phyloP scores from a whole-genome alignment of 805 yeast genomes.

The Metschnikowia kofuensis region DNA sequence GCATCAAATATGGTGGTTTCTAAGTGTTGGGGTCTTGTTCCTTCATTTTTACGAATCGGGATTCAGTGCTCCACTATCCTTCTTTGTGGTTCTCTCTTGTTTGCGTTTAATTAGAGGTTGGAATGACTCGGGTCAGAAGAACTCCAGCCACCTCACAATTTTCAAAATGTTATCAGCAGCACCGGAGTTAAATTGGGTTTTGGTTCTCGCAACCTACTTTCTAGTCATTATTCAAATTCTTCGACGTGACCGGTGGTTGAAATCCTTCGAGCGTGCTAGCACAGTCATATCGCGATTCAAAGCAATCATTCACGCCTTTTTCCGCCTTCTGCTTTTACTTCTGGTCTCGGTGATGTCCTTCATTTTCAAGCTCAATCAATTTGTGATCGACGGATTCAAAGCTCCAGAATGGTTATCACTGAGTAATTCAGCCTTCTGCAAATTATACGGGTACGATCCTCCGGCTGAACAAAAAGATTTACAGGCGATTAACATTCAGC shows the following conservation, averaged over 20 bases:
- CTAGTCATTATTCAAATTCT: slow-evolving; percentile 18
- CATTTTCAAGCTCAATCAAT: slow-evolving; percentile 54
- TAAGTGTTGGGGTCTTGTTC: slow-evolving; percentile 18
- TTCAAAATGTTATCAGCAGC: slow-evolving; percentile 39
- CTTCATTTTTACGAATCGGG: slow-evolving; percentile 9
- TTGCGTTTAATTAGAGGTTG: slow-evolving; percentile 71
- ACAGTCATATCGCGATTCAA: not conserved
- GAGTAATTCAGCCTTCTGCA: slow-evolving; percentile 28
- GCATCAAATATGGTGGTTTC: slow-evolving; percentile 91
- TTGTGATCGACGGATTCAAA: slow-evolving; percentile 50
- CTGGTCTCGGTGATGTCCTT: slow-evolving; percentile 45
- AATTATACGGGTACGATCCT: slow-evolving; percentile 22
- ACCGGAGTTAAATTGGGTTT: slow-evolving; percentile 43
- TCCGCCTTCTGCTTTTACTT: slow-evolving; percentile 46
- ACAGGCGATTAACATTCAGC: slow-evolving; percentile 23
- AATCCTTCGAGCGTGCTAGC: slow-evolving; percentile 17
- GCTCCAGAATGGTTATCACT: slow-evolving; percentile 42
- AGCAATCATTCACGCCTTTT: slow-evolving; percentile 23
- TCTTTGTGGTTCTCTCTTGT: slow-evolving; percentile 25
- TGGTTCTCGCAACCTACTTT: slow-evolving; percentile 42
- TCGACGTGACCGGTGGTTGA: slow-evolving; percentile 25
- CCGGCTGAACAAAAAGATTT: slow-evolving; percentile 15
- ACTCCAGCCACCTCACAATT: slow-evolving; percentile 38
- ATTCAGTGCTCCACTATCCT: slow-evolving; percentile 1
- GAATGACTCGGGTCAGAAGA: slow-evolving; percentile 90